Base-by-base conservation (phyloP, 768 basidiomycete species). In the Mycena polygramma region DNA sequence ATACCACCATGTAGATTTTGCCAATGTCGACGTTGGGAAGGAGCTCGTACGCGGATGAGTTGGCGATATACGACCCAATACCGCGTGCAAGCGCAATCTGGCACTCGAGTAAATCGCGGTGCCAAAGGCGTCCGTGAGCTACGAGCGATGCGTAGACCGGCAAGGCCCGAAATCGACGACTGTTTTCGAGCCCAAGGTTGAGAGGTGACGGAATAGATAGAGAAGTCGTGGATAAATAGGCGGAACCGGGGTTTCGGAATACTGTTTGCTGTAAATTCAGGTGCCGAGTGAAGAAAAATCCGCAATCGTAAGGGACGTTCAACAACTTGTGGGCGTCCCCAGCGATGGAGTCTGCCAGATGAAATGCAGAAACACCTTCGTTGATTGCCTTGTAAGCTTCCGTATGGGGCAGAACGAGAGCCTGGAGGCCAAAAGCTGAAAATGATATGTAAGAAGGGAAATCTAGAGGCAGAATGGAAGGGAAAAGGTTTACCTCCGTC, bases 291-390 rank as follows among this genome's bases (percentile, higher is more conserved):
- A 73, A 70, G 64, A 73, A 73, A 36, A 73, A 73, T 22, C 72
- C 72, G 35, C 72, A 73, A 24, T 73, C 72, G 59, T 73, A 73
- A 0, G 72, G 63, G 35, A 65, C 57, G 20, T 73, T 64, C 26
- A 73, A 57, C 7, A 73, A 60, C 17, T 73, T 73, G 35, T 73
- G 72, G 4, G 64, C 65, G 51, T 73, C 72, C 8, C 72, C 72
- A 4, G 72, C 51, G 1, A 73, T 10, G 7, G 72, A 73, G 45
- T 73, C 72, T 7, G 72, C 72, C 3, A 73, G 57, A 14, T 67
- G 46, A 22, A 73, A 41, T 0, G 46, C 19, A 37, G 20, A 8
- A 9, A 73, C 57, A 9, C 72, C 72, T 6, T 66, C 68, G 43
- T 49, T 19, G 19, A 73, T 61, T 35, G 60, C 5, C 4, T 24